Conservation (phyloP, 441 rosid genomes). For the Metrosideros polymorpha region DNA sequence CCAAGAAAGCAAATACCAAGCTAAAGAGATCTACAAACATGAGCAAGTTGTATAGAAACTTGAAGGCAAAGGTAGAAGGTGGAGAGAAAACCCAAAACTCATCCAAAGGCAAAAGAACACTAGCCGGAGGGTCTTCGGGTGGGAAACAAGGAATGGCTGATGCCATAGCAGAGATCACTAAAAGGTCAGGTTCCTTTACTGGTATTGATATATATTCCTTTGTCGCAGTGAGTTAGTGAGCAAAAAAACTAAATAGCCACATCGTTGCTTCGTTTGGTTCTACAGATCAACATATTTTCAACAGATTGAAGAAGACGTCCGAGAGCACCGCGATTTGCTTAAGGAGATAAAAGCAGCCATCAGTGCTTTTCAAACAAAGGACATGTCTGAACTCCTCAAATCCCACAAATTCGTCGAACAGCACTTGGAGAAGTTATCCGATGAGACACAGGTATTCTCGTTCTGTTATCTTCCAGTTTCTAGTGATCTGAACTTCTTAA, state of each 20-base stretch:
- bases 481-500: neutral
- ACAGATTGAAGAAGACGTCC: conserved; percentile 7
- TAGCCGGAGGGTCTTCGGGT: neutral
- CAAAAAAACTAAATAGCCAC: neutral
- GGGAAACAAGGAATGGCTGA: conserved; percentile 8
- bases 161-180: conserved; percentile 5
- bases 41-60: conserved; percentile 53
- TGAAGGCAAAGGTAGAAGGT: conserved; percentile 78
- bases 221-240: neutral
- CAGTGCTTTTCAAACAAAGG: neutral
- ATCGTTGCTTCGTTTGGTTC: neutral
- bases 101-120: neutral
- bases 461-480: neutral
- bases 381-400: conserved; percentile 1
- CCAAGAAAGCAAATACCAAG: conserved; percentile 61
- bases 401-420: neutral
- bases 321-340: neutral
- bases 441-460: conserved; percentile 3
- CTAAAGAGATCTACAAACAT: conserved; percentile 72
- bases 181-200: neutral
- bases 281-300: conserved; percentile 7
- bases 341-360: neutral
- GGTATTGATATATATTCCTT: neutral
- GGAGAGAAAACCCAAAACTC: conserved; percentile 11
- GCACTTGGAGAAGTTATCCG: neutral